Base-by-base conservation (phyloP, 495 filamentous ascomycete species). In the Neurospora hispaniola region DNA sequence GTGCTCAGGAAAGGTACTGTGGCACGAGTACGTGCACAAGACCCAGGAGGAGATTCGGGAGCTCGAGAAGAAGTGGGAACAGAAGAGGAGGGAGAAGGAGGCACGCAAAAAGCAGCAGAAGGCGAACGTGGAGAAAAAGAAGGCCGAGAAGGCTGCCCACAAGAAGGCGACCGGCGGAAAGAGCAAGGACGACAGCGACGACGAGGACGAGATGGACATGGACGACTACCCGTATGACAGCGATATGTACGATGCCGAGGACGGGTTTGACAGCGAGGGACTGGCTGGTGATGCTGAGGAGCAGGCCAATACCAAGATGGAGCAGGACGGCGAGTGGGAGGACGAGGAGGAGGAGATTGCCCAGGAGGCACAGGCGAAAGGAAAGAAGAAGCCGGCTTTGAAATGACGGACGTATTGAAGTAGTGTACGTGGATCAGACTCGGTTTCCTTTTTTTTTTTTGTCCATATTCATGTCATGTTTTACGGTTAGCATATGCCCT, bases 1-100 rank as follows among this genome's bases (percentile, higher is more conserved):
- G 14, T 98, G 94, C 78, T 87, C 89, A 42, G 96, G 96, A 46
- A 94, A 93, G 82, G 87, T 97, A 42, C 92, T 99, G 91, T 98
- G 96, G 96, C 96, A 99, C 82, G 94, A 97, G 77, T 96, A 90
- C 77, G 87, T 97, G 71, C 86, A 87, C 76, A 99, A 98, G 85
- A 89, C 90, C 2, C 89, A 88, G 75, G 84, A 88, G 44, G 96
- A 98, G 78, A 82, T 93, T 59, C 88, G 88, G 79, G 86, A 89
- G 71, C 80, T 97, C 76, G 93, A 98, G 76, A 84, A 89, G 83
- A 87, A 87, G 76, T 97, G 96, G 93, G 91, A 93, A 71, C 78
- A 88, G 78, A 88, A 89, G 78, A 88, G 88, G 74, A 89, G 90
- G 79, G 92, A 94, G 81, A 97, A 94, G 81, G 93, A 94, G 70